These are phyloP conservation scores for Aspergillus jensenii DNA, from an alignment of 2,329 filamentous ascomycete genomes.

Conservation along the genomic window DNA sequence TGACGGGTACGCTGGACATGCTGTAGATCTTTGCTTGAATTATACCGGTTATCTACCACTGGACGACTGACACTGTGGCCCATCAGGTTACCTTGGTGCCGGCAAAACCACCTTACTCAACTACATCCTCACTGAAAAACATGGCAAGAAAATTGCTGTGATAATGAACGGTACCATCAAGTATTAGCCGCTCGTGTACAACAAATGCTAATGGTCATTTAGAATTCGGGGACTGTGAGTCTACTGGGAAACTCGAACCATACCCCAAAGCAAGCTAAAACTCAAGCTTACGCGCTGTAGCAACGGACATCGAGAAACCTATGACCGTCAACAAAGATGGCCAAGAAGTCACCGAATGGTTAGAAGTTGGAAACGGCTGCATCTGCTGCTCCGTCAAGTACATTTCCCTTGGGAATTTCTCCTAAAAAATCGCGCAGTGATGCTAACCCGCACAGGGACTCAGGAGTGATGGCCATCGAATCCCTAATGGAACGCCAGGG, in stretches of 20 bases:
- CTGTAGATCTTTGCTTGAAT: background rate
- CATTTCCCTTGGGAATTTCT: background rate
- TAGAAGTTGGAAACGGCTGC: conserved; percentile 94
- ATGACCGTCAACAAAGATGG: conserved; percentile 84
- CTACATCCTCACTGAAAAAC: conserved; percentile 90
- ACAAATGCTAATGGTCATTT: conserved; percentile 17
- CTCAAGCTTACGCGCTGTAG: conserved; percentile 43
- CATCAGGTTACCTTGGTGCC: conserved; percentile 81
- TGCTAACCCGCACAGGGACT: conserved; percentile 59
- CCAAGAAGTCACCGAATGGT: conserved; percentile 86
- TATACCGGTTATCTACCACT: background rate
- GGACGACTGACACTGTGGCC: background rate
- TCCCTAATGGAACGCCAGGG: conserved; percentile 92
- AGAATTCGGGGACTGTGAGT: conserved; percentile 81
- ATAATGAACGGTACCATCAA: conserved; percentile 77
- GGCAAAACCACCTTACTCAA: conserved; percentile 95
- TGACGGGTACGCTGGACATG: conserved; percentile 43
- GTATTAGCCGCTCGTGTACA: background rate
- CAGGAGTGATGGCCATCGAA: conserved; percentile 91
- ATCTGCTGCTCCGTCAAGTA: conserved; percentile 98
- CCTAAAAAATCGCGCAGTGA: background rate
- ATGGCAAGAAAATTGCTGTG: conserved; percentile 97
- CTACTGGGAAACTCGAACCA: background rate
- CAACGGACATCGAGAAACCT: conserved; percentile 92
- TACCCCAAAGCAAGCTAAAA: conserved; percentile 3